Percentiles rank a stretch among this genome's conserved stretches.
These are phyloP conservation scores for Leersia perrieri DNA, from an alignment of 176 grass and related monocot species.

Conservation along the genomic window DNA sequence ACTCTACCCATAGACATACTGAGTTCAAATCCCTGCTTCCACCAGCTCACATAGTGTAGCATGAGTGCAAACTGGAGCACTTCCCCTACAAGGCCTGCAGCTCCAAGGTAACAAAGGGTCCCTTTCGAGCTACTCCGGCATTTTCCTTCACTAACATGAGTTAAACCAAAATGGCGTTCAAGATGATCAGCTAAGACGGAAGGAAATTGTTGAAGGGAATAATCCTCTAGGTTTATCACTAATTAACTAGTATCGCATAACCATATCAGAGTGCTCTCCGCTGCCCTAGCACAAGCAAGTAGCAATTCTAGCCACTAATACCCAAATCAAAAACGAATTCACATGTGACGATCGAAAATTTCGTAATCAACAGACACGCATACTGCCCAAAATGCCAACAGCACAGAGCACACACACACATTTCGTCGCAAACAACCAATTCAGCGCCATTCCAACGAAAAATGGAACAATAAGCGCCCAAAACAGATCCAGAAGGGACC, in stretches of 20 bases:
- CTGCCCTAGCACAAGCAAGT: background rate
- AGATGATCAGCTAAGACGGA: background rate
- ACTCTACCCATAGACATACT: slow-evolving; percentile 11
- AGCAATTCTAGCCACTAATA: background rate
- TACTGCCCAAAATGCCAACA: slow-evolving; percentile 9
- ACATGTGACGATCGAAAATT: slow-evolving; percentile 1
- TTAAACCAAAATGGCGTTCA: background rate
- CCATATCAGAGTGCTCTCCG: background rate
- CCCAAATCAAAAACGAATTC: slow-evolving; percentile 27
- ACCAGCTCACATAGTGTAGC: background rate
- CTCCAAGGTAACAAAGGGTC: background rate
- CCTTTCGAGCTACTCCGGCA: background rate
- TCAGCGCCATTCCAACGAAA: background rate
- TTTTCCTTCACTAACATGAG: background rate
- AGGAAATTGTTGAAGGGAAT: slow-evolving; percentile 7
- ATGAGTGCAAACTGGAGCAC: background rate
- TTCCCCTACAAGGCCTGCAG: background rate
- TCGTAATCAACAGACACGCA: slow-evolving; percentile 6
- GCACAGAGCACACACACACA: background rate
- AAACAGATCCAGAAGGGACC: background rate
- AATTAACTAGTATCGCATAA: background rate
- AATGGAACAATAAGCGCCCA: background rate
- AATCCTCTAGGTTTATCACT: background rate
- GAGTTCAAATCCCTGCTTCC: background rate
- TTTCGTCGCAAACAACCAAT: background rate